Percentiles rank a stretch among this genome's conserved stretches.
Evolutionary conservation across 1,284 basidiomycete species (phyloP).

Genomic region (Peniophora sp.): DNA sequence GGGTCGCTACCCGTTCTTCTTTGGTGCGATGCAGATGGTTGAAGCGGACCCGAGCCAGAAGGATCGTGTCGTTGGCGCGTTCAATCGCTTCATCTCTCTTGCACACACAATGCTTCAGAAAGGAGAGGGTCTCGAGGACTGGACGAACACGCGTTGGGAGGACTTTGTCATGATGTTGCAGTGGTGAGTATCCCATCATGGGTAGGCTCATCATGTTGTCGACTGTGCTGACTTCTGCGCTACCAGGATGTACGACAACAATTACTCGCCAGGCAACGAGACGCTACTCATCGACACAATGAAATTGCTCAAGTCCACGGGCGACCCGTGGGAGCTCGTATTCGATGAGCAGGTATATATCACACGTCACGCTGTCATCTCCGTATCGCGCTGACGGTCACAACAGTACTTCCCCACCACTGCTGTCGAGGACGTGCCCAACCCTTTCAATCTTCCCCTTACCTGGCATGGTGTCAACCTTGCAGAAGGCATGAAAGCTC

Average conservation of each 20-base stretch:
- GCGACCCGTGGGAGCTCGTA: conserved; percentile 42
- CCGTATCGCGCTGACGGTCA: background rate
- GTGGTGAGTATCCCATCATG: conserved; percentile 38
- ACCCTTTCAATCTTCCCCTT: conserved; percentile 21
- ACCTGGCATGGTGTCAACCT: conserved; percentile 53
- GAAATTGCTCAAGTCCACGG: conserved; percentile 41
- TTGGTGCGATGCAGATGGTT: conserved; percentile 47
- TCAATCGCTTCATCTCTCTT: conserved; percentile 45
- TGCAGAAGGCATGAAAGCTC: conserved; percentile 51
- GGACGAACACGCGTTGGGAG: conserved; percentile 50
- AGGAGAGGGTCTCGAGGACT: conserved; percentile 42
- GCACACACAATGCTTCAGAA: conserved; percentile 49
- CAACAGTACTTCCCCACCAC: conserved; percentile 34
- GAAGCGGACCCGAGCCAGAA: conserved; percentile 38
- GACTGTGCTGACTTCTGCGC: background rate
- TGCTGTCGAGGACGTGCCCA: conserved; percentile 23
- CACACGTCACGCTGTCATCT: background rate
- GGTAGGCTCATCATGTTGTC: background rate
- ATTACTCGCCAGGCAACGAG: conserved; percentile 42
- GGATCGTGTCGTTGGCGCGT: conserved; percentile 33
- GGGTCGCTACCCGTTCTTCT: conserved; percentile 42
- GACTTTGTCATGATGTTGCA: conserved; percentile 47
- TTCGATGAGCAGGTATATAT: conserved; percentile 19
- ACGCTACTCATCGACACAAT: conserved; percentile 47
- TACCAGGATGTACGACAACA: conserved; percentile 40